A percentile compares a stretch with the other conserved stretches of the same genome.
Conservation (phyloP, 768 basidiomycete genomes). For the Phanerochaete carnosa region DNA sequence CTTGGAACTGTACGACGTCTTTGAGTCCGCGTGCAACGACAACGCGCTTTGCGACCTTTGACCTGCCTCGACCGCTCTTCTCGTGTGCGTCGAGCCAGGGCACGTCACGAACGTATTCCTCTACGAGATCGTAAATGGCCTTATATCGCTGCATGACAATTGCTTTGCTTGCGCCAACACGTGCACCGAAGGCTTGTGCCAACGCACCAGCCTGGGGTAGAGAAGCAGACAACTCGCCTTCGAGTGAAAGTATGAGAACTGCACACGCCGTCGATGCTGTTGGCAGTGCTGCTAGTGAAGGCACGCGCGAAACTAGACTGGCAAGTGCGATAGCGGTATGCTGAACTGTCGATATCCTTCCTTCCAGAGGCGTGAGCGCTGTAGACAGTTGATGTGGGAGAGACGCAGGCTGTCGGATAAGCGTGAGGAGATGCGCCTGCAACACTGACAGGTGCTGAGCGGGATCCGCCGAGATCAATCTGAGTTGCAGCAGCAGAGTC, state of each 20-base stretch:
- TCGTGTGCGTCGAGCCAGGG: constrained; percentile 69
- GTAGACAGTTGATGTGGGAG: constrained; percentile 18
- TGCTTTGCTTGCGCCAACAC: constrained; percentile 46
- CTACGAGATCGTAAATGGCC: constrained; percentile 55
- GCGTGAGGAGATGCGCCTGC: constrained; percentile 42
- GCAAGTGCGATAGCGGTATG: constrained; percentile 21
- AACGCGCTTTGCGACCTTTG: constrained; percentile 59
- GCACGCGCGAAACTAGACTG: constrained; percentile 17
- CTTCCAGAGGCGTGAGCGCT: constrained; percentile 16
- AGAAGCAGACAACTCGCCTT: constrained; percentile 55
- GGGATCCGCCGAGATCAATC: constrained; percentile 54
- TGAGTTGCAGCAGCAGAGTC: constrained; percentile 47
- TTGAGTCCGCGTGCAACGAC: constrained; percentile 65
- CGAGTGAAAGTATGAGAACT: constrained; percentile 64
- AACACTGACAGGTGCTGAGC: constrained; percentile 55
- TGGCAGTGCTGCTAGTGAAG: constrained; percentile 35
- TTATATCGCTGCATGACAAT: constrained; percentile 72
- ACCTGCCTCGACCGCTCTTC: constrained; percentile 43
- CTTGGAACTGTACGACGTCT: constrained; percentile 67
- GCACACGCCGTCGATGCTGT: constrained; percentile 61
- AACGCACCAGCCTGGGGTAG: constrained; percentile 55
- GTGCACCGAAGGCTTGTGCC: constrained; percentile 50
- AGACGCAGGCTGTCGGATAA: constrained; percentile 13
- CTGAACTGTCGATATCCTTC: constrained; percentile 16
- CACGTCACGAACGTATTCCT: constrained; percentile 56